These are phyloP conservation scores for Entomortierella parvispora DNA, from an alignment of 192 early-diverging fungal genomes.

Conservation along the genomic window DNA sequence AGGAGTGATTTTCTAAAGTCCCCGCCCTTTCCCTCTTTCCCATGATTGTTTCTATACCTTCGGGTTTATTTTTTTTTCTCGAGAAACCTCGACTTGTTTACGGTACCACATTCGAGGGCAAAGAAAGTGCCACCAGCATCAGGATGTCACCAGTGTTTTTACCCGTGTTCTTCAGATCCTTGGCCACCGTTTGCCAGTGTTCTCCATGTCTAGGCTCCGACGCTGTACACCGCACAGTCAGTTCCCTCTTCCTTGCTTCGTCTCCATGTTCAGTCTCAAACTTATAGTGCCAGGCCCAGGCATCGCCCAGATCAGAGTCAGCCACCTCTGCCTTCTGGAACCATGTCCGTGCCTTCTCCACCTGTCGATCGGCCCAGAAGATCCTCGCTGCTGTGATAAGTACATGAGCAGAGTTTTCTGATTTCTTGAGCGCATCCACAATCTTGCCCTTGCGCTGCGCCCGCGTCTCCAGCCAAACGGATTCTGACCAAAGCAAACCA, in stretches of 20 bases:
- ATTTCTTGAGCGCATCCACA: conserved; percentile 92
- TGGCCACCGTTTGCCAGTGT: conserved; percentile 83
- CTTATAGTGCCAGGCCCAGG: conserved; percentile 94
- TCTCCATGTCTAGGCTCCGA: conserved; percentile 94
- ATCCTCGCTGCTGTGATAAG: conserved; percentile 85
- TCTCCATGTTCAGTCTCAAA: conserved; percentile 89
- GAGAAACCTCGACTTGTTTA: too few relatives aligned
- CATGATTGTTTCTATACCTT: too few relatives aligned
- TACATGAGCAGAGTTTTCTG: conserved; percentile 86
- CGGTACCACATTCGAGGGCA: conserved; percentile 39
- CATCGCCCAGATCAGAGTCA: conserved; percentile 90
- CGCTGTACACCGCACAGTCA: conserved; percentile 74
- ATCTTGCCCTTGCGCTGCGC: conserved; percentile 88
- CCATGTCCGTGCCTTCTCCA: conserved; percentile 95
- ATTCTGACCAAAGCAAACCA: conserved; percentile 88
- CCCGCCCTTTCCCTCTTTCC: too few relatives aligned
- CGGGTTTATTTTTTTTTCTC: background rate
- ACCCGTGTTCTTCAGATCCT: conserved; percentile 78
- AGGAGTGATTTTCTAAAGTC: too few relatives aligned
- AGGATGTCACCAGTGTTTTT: conserved; percentile 71
- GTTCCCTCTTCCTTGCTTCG: conserved; percentile 55
- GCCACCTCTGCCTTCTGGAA: conserved; percentile 84
- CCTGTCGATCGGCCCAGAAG: conserved; percentile 93
- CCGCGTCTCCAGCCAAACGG: conserved; percentile 86
- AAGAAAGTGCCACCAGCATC: conserved; percentile 51